These are phyloP conservation scores for Priceomyces melissophilus DNA, from an alignment of 805 yeast genomes.

Conservation along the genomic window DNA sequence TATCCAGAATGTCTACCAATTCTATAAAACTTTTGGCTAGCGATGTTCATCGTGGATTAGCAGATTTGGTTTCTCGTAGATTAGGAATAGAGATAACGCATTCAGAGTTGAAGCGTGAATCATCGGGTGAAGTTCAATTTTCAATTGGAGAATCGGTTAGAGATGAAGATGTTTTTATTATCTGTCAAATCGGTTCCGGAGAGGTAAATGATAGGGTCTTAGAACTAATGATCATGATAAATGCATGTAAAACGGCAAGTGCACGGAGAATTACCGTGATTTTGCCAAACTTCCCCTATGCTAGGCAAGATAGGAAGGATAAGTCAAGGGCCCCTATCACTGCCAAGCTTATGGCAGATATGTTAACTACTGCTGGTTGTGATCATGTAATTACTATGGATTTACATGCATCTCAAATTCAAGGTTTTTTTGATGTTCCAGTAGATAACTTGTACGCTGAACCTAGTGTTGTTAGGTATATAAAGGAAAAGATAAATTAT, in stretches of 20 bases:
- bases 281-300: constrained; percentile 93
- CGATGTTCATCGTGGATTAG: constrained; percentile 83
- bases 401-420: constrained; percentile 95
- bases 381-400: constrained; percentile 96
- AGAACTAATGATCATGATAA: constrained; percentile 85
- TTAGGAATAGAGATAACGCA: constrained; percentile 71
- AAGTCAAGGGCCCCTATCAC: constrained; percentile 95
- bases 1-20: constrained; percentile 56
- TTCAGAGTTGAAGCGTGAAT: constrained; percentile 70
- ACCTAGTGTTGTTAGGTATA: constrained; percentile 82
- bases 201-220: constrained; percentile 80
- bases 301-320: constrained; percentile 96
- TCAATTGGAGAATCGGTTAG: constrained; percentile 74
- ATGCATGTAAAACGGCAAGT: constrained; percentile 94
- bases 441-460: constrained; percentile 96
- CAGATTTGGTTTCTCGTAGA: constrained; percentile 65
- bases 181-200: constrained; percentile 77
- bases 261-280: constrained; percentile 93
- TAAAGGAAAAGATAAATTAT: constrained; percentile 56
- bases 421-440: constrained; percentile 93
- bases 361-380: constrained; percentile 92
- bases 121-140: constrained; percentile 74
- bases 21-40: constrained; percentile 53
- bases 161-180: constrained; percentile 77
- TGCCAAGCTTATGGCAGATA: constrained; percentile 88